Base-by-base conservation (phyloP, 2,329 filamentous ascomycete species). In the Coniochaeta hoffmannii region DNA sequence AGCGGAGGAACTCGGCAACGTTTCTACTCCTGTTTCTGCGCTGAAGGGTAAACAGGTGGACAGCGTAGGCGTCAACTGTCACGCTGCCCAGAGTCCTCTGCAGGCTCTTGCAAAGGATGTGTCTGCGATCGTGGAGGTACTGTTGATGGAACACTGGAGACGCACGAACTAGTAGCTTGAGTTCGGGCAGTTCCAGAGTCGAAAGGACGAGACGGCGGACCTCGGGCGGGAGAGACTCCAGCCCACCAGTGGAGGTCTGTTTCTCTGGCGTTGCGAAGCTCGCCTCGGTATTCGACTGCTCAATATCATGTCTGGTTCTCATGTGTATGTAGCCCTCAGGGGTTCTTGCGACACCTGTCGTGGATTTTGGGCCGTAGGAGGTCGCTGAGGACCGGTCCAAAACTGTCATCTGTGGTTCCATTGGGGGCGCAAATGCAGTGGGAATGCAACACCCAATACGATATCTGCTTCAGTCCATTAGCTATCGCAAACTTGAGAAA, bases 141-240 rank as follows among this genome's bases (percentile, higher is more conserved):
- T 67, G 64, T 34, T 62, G 53, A 44, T 65, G 55, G 44, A 60
- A 68, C 26, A 60, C 54, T 11, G 65, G 63, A 4, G 64, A 67
- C 24, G 65, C 63, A 50, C 51, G 60, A 15, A 65, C 56, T 3
- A 68, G 55, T 19, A 57, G 55, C n/a, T 54, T 59, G 11, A 67
- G 54, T 11, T 56, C 44, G 30, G 57, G 12, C 3, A 65, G 31
- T 12, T 61, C 57, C 41, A 62, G 28, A 15, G 56, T 28, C 6
- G 53, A 60, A n/a, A 67, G 62, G 9, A 68, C 51, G 3, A 58
- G 50, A 22, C 54, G 55, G 22, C 64, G 62, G 12, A 67, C 46
- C 55, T 68, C 64, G 19, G 64, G 36, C 9, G 65, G 64, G 10
- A 65, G 58, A 15, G 5, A 3, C 30, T 52, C 50, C 34, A 52